Percentiles rank a stretch among this genome's conserved stretches.
These are phyloP conservation scores for Fusarium torreyae DNA, from an alignment of 2,329 filamentous ascomycete species.

Conservation along the genomic window DNA sequence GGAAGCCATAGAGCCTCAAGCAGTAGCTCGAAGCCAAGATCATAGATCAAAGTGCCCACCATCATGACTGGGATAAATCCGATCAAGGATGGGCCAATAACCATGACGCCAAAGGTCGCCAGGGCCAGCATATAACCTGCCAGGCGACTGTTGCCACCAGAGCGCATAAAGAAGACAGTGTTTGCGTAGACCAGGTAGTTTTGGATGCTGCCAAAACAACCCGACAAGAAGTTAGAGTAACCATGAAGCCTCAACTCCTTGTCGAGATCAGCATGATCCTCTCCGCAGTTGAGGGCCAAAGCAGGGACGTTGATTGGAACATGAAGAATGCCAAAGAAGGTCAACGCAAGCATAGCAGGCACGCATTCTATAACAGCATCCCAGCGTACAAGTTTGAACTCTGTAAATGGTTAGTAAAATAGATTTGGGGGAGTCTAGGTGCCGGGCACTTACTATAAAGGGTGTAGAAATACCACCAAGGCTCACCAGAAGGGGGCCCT, in stretches of 20 bases:
- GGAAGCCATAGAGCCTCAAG: slow-evolving; percentile 91
- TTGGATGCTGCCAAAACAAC: slow-evolving; percentile 88
- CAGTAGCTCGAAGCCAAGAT: slow-evolving; percentile 92
- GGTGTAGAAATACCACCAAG: slow-evolving; percentile 98
- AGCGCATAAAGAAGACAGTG: slow-evolving; percentile 95
- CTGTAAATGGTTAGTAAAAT: slow-evolving; percentile 60
- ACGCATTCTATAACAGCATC: slow-evolving; percentile 85
- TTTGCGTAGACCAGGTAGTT: slow-evolving; percentile 99
- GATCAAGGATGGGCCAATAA: slow-evolving; percentile 88
- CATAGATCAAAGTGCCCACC: slow-evolving; percentile 94
- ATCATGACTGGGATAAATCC: slow-evolving; percentile 98
- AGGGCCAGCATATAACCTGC: slow-evolving; percentile 88
- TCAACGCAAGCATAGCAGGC: slow-evolving; percentile 95
- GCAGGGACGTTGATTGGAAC: slow-evolving; percentile 99
- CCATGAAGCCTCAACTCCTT: slow-evolving; percentile 93
- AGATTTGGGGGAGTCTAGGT: no score
- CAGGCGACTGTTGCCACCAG: slow-evolving; percentile 87
- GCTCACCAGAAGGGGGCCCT: slow-evolving; percentile 85
- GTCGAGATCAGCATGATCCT: slow-evolving; percentile 93
- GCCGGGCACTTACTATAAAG: slow-evolving; percentile 79
- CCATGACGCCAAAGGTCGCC: slow-evolving; percentile 85
- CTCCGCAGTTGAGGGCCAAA: slow-evolving; percentile 88
- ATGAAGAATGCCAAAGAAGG: slow-evolving; percentile 97
- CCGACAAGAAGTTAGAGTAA: slow-evolving; percentile 92
- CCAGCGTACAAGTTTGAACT: slow-evolving; percentile 87